phyloP scores from a whole-genome alignment of 441 rosid genomes.

The Brassica balearica region DNA sequence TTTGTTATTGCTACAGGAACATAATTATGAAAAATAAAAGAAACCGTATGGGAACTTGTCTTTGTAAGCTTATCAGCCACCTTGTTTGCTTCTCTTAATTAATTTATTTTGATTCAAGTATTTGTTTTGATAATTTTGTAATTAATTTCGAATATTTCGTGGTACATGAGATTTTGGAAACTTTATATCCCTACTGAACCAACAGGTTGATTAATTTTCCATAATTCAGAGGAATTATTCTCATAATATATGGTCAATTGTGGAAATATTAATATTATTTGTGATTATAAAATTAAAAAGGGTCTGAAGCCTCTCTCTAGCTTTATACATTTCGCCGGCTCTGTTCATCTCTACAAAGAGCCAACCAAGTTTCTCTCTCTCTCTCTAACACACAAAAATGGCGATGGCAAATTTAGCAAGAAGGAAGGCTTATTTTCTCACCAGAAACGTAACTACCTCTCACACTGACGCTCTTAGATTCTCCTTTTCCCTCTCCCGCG shows the following conservation, averaged over 20 bases:
- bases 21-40: too few species aligned
- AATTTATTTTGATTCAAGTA: too few species aligned
- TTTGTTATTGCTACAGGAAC: too few species aligned
- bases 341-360: constrained; percentile 38
- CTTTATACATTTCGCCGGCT: constrained; percentile 29
- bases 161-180: constrained; percentile 1
- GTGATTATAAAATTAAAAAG: constrained; percentile 2
- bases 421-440: constrained; percentile 65
- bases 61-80: too few species aligned
- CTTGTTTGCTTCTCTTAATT: too few species aligned
- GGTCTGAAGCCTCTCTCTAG: constrained; percentile 5
- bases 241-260: constrained; percentile 12
- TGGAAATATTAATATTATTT: constrained; percentile 30
- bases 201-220: background rate
- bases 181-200: background rate
- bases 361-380: constrained; percentile 33
- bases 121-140: background rate
- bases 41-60: too few species aligned
- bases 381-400: constrained; percentile 48
- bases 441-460: constrained; percentile 58
- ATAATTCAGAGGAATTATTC: background rate
- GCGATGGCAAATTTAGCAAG: constrained; percentile 85
- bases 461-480: constrained; percentile 57
- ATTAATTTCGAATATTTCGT: constrained; percentile 28
- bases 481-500: constrained; percentile 72